phyloP scores from a whole-genome alignment of 805 yeast species.

The Candida corydali region DNA sequence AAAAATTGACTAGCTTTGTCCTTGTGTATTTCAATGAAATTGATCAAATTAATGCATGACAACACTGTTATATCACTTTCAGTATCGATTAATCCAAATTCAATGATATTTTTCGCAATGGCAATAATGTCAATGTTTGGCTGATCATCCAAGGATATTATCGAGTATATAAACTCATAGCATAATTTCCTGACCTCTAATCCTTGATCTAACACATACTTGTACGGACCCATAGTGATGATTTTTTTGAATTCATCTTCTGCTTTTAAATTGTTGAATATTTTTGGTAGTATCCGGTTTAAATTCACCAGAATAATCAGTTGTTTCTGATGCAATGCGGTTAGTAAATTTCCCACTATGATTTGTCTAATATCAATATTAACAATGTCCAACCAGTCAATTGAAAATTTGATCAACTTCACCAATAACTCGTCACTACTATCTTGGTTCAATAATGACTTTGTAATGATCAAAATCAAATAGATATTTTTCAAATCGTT shows the following conservation, averaged over 20 bases:
- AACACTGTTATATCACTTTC: slow-evolving; percentile 56
- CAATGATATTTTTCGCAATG: slow-evolving; percentile 41
- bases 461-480: slow-evolving; percentile 30
- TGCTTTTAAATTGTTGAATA: slow-evolving; percentile 52
- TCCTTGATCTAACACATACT: slow-evolving; percentile 76
- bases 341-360: slow-evolving; percentile 54
- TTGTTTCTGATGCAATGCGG: slow-evolving; percentile 57
- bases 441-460: slow-evolving; percentile 22
- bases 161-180: slow-evolving; percentile 63
- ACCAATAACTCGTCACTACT: slow-evolving; percentile 12
- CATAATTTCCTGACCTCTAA: slow-evolving; percentile 67
- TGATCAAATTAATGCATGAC: slow-evolving; percentile 39
- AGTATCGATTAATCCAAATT: slow-evolving; percentile 54
- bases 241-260: slow-evolving; percentile 55
- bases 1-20: slow-evolving; percentile 11
- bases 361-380: slow-evolving; percentile 53
- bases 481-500: slow-evolving; percentile 17
- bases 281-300: slow-evolving; percentile 40
- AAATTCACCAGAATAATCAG: slow-evolving; percentile 41
- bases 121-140: slow-evolving; percentile 23
- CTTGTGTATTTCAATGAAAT: slow-evolving; percentile 33
- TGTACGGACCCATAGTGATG: slow-evolving; percentile 84
- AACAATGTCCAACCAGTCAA: slow-evolving; percentile 20
- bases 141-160: slow-evolving; percentile 30
- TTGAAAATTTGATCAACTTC: slow-evolving; percentile 13